A percentile compares a stretch with the other conserved stretches of the same genome.
These are phyloP conservation scores for Cercospora sojina DNA, from an alignment of 2,329 filamentous ascomycete genomes.

Conservation along the genomic window DNA sequence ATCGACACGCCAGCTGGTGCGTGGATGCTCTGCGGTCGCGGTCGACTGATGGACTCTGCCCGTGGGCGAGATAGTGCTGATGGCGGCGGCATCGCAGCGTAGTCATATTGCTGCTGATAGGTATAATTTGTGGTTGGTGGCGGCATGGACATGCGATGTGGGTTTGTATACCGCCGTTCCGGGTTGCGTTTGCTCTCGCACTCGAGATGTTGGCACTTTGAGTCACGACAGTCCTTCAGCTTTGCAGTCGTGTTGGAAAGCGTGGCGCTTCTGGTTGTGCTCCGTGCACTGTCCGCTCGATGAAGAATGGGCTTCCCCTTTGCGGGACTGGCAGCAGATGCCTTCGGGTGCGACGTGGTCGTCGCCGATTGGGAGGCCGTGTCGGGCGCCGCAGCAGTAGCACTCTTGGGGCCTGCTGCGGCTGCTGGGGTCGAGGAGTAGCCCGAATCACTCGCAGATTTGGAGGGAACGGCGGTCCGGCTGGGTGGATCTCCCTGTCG, in stretches of 20 bases:
- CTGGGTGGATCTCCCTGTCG: slow-evolving; percentile 27
- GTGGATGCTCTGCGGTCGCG: slow-evolving; percentile 30
- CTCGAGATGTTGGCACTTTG: slow-evolving; percentile 43
- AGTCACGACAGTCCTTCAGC: slow-evolving; percentile 45
- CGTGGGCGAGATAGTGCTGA: slow-evolving; percentile 19
- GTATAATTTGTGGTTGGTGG: slow-evolving; percentile 16
- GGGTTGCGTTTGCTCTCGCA: slow-evolving; percentile 31
- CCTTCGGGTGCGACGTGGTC: slow-evolving; percentile 7
- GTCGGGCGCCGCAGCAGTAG: slow-evolving; percentile 14
- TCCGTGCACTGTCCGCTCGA: slow-evolving; percentile 42
- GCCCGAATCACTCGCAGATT: slow-evolving; percentile 58
- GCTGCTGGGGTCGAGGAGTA: slow-evolving; percentile 52
- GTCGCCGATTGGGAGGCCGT: slow-evolving; percentile 6
- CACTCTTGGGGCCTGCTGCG: slow-evolving; percentile 9
- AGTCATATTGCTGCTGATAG: slow-evolving; percentile 26
- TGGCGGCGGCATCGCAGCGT: slow-evolving; percentile 24
- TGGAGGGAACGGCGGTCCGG: slow-evolving; percentile 40
- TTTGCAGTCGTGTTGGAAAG: slow-evolving; percentile 6
- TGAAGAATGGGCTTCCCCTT: slow-evolving; percentile 31
- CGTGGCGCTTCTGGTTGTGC: slow-evolving; percentile 42
- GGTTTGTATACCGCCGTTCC: slow-evolving; percentile 30
- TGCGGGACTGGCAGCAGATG: slow-evolving; percentile 17
- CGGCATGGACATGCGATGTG: slow-evolving; percentile 12
- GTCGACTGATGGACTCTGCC: slow-evolving; percentile 19
- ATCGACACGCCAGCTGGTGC: slow-evolving; percentile 21